Base-by-base conservation (phyloP, 2,329 filamentous ascomycete genomes). In the Leptographium lundbergii region DNA sequence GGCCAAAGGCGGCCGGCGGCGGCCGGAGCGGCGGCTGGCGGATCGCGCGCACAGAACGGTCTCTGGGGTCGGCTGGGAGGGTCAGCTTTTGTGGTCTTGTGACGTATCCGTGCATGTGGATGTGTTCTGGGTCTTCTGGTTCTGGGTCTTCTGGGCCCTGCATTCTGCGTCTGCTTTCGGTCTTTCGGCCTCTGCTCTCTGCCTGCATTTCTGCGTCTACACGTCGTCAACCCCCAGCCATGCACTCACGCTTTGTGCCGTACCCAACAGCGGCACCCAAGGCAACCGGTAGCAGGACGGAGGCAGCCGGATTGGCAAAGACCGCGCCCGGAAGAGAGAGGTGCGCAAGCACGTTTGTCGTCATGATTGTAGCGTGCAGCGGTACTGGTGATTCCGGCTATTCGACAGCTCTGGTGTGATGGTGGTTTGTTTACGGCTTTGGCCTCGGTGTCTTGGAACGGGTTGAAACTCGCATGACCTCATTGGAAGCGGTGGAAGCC, bases 251-350 rank as follows among this genome's bases (percentile, higher is more conserved):
- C 61, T 78, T 77, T 39, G 82, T 84, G 64, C 78, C 75, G 71
- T 81, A 89, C 59, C 89, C 89, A 61, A 91, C 78, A n/a, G 81
- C 82, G 3, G 85, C 84, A 48, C 90, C 91, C 5, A 89, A 73
- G 6, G 79, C 79, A 55, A 95, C 76, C 45, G 90, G 91, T 1
- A 95, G 77, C 47, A 95, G 79, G 62, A 94, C 82, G 22, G 89
- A 87, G 32, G 81, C 78, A 9, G 88, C 85, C 5, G 88, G 83
- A 69, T 81, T 85, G 67, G 83, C 78, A 71, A 95, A 91, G 63
- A 91, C 73, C 64, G 81, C 76, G 54, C 79, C 74, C 2, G 90
- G 89, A 22, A 95, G 77, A 25, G 88, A 91, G 63, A 95, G 73
- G 47, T 82, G 85, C n/a, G 88, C 85, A 61, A 94, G 82, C 71